Evolutionary conservation across 305 asterid species (phyloP), one percentile per base, ranked within the genome.

Genomic region (Caryopteris hybrid): DNA sequence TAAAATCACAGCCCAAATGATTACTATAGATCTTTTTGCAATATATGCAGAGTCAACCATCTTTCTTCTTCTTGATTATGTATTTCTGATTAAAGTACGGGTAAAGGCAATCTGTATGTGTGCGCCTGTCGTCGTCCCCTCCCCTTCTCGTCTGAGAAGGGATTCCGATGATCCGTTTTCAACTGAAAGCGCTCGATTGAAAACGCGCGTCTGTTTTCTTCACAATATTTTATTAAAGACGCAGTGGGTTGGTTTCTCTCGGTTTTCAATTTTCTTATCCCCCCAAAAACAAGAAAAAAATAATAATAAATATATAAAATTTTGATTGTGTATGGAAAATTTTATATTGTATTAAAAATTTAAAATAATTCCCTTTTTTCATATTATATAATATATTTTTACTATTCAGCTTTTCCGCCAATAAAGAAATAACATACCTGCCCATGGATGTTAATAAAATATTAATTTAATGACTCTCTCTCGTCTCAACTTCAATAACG

Each of bases 1-100:
- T 2, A 80, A 51, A 66, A 78, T 17, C 48, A 80, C 42, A 38
- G 70, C 74, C 68, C 69, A 74, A 42, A 69, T 8, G 0, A 76
- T 18, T 4, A 60, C 33, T 25, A 66, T 5, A 52, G 3, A 53
- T 6, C 7, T 22, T 25, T 22, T 70, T 31, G 64, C 59, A 51
- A 60, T 48, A 23, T 47, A 39, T 6, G 39, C 47, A 61, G 71
- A 57, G 51, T 10, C 21, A 5, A 50, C 41, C 84, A 71, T 76
- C 74, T 34, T 62, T 25, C 16, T 27, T 22, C 43, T 47, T 61
- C 69, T 67, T 20, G 61, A 46, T 66, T 66, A n/a, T 50, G 39
- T 43, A 12, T 50, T 57, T 25, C 64, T 41, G 72, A 52, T 25
- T 10, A n/a, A n/a, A n/a, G n/a, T n/a, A n/a, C n/a, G n/a, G n/a